A percentile compares a stretch with the other conserved stretches of the same genome.
Evolutionary conservation across 495 filamentous ascomycete species (phyloP).

Genomic region (Umbilicaria muhlenbergii): DNA sequence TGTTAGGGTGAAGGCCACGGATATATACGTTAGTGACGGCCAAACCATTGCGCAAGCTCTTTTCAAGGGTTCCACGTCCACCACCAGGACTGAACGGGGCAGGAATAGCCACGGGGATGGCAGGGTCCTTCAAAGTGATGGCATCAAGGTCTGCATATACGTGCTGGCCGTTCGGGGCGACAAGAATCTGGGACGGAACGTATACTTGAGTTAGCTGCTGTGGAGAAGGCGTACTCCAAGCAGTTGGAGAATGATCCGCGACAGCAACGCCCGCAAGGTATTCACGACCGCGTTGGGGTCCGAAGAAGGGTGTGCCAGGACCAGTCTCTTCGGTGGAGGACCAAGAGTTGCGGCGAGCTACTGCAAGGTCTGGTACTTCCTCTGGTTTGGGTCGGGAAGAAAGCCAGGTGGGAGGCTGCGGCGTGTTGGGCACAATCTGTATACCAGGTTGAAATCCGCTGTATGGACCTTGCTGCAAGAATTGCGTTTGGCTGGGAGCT

Average conservation of each 20-base stretch:
- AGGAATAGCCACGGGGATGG: constrained; percentile 79
- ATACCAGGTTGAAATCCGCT: constrained; percentile 1
- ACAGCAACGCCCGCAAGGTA: constrained; percentile 33
- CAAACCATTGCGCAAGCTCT: constrained; percentile 79
- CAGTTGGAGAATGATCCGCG: constrained; percentile 44
- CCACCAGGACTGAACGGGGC: constrained; percentile 56
- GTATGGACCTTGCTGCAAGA: constrained; percentile 8
- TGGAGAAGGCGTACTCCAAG: constrained; percentile 41
- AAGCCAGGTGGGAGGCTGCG: constrained; percentile 20
- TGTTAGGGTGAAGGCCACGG: constrained; percentile 82
- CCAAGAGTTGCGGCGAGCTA: constrained; percentile 43
- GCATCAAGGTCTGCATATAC: constrained; percentile 52
- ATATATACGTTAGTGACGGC: constrained; percentile 94
- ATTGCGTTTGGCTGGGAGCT: constrained; percentile 3
- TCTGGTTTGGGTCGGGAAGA: constrained; percentile 33
- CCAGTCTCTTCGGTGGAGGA: constrained; percentile 55
- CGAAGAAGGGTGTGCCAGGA: constrained; percentile 43
- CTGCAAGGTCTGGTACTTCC: constrained; percentile 39
- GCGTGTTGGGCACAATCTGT: constrained; percentile 7
- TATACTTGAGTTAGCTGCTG: constrained; percentile 34
- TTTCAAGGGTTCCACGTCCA: constrained; percentile 49
- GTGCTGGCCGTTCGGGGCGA: constrained; percentile 34
- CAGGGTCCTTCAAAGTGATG: constrained; percentile 56
- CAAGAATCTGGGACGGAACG: constrained; percentile 25
- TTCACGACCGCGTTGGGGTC: constrained; percentile 36